phyloP scores from a whole-genome alignment of 208 protist species.

The Wallacemonas sp. region DNA sequence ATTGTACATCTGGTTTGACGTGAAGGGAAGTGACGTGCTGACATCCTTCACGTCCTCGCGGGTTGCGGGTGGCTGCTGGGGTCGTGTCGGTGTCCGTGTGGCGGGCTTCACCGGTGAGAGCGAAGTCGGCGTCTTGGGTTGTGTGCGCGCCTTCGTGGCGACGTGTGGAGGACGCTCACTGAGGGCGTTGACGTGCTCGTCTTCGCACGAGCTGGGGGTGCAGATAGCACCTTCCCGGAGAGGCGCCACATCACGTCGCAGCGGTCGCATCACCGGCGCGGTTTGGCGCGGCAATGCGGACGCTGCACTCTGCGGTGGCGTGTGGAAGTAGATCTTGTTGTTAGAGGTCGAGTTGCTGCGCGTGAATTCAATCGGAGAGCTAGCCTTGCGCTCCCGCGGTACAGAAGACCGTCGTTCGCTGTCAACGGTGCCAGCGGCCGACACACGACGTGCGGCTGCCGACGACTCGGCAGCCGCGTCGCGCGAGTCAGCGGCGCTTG shows the following conservation, averaged over 20 bases:
- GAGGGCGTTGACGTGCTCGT: too few species aligned
- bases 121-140: neutral
- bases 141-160: neutral
- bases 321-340: constrained; percentile 6
- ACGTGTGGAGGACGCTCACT: neutral
- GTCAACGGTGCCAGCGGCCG: too few species aligned
- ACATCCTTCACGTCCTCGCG: neutral
- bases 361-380: neutral
- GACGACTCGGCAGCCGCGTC: too few species aligned
- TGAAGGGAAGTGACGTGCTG: neutral
- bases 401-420: neutral
- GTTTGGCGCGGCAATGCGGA: too few species aligned
- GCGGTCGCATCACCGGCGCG: too few species aligned
- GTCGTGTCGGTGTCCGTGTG: neutral
- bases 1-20: neutral
- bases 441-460: too few species aligned
- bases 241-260: constrained; percentile 3
- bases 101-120: neutral
- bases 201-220: constrained; percentile 6
- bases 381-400: neutral
- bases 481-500: too few species aligned
- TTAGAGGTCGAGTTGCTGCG: constrained; percentile 3
- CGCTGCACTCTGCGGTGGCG: neutral
- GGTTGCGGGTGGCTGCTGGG: too few species aligned
- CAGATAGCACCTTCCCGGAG: constrained; percentile 7